A percentile compares a stretch with the other conserved stretches of the same genome.
These are phyloP conservation scores for Trypanosoma congolense DNA, from an alignment of 208 protist species.

Conservation along the genomic window DNA sequence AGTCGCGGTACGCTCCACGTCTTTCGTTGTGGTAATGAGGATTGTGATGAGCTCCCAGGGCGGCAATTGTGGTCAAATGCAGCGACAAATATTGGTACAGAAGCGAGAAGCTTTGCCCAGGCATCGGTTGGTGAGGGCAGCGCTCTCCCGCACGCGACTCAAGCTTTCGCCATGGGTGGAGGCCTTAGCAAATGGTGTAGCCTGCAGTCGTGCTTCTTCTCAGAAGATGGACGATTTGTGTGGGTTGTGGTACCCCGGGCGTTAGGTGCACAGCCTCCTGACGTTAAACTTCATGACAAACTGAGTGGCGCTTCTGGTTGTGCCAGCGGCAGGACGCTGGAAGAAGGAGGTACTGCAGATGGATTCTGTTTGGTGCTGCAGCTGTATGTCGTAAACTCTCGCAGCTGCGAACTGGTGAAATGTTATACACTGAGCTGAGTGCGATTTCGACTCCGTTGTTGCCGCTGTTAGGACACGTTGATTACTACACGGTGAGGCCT, in stretches of 20 bases:
- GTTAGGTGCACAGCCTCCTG: background rate
- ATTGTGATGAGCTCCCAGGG: slow-evolving; percentile 3
- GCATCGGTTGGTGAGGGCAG: slow-evolving; percentile 4
- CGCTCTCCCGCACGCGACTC: background rate
- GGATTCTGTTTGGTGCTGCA: slow-evolving; percentile 11
- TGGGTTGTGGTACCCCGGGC: slow-evolving; percentile 17
- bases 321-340: background rate
- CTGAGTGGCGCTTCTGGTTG: background rate
- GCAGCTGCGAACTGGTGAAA: slow-evolving; percentile 15
- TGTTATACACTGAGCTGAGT: slow-evolving; percentile 13
- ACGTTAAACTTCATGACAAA: background rate
- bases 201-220: slow-evolving; percentile 20
- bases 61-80: background rate
- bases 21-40: slow-evolving; percentile 27
- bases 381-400: slow-evolving; percentile 15
- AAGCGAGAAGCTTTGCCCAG: slow-evolving; percentile 22
- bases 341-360: background rate
- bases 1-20: slow-evolving; percentile 56
- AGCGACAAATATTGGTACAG: background rate
- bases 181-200: slow-evolving; percentile 2
- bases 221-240: slow-evolving; percentile 17
- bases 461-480: too few relatives aligned
- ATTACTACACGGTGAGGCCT: too few relatives aligned
- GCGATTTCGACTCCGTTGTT: background rate
- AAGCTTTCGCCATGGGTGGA: background rate